phyloP scores from a whole-genome alignment of 2,329 filamentous ascomycete genomes.

The Aspergillus viridinutans region DNA sequence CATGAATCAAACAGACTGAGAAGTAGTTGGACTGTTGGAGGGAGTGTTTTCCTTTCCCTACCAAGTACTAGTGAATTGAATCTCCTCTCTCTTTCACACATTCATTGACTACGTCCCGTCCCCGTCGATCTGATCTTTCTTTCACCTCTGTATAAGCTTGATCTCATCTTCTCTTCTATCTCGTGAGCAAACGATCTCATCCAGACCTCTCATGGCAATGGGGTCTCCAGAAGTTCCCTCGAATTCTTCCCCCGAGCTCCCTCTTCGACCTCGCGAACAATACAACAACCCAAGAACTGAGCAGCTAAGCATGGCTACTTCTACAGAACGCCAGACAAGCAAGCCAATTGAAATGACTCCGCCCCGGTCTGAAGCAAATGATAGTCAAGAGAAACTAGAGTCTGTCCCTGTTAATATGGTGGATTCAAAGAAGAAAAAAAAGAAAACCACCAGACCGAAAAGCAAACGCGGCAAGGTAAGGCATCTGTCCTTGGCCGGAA shows the following conservation, averaged over 20 bases:
- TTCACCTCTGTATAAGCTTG: neutral
- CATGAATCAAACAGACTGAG: neutral
- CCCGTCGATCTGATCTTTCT: neutral
- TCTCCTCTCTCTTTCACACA: neutral
- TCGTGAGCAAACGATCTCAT: neutral
- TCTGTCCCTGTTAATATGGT: slow-evolving; percentile 6
- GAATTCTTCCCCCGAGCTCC: neutral
- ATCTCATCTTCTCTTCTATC: neutral
- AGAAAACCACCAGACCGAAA: slow-evolving; percentile 33
- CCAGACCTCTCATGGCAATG: neutral
- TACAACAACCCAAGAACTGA: neutral
- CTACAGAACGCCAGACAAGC: neutral
- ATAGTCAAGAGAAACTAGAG: neutral
- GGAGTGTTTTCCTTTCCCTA: neutral
- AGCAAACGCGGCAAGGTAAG: slow-evolving; percentile 33
- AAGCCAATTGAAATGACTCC: neutral
- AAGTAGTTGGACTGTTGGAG: neutral
- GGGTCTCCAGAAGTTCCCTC: neutral
- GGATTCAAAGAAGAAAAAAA: slow-evolving; percentile 31
- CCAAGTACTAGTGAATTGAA: neutral
- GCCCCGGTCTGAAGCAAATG: neutral
- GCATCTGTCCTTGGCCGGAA: neutral
- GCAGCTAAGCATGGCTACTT: neutral
- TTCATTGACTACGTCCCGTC: neutral
- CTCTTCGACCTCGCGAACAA: neutral